Evolutionary conservation across 257 asterid genomes (phyloP), one percentile per base, ranked within the genome.

Genomic region (Solanum gracilifrons): DNA sequence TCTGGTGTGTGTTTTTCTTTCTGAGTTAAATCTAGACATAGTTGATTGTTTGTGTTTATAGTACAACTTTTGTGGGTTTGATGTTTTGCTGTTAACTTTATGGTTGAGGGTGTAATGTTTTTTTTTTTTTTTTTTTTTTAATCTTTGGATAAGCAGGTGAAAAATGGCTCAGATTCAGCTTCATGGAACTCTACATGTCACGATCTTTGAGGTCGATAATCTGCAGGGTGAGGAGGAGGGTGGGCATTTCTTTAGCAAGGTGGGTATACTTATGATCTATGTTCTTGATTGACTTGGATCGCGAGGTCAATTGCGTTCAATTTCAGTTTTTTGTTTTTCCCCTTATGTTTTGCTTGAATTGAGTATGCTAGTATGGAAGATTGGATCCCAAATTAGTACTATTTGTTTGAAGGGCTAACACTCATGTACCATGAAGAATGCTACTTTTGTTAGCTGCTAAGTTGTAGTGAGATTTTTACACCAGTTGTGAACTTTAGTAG

Each of bases 161-260:
- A 83, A 74, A 79, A 92, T 90, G 94, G 91, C 88, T 89, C 90
- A 84, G 80, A 68, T 83, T 86, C 86, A 84, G 87, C 92, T 92
- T 60, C 94, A 92, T 72, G 94, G 94, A 68, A 92, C 93, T 79
- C 90, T 92, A 27, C 94, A 92, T 86, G 94, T 87, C 69, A 90
- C 93, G 68, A 86, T 92, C 88, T 89, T 68, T 36, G 94, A 90
- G 88, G 94, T 92, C 20, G 94, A 90, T 77, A 73, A 33, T 79
- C 85, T 90, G 23, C 91, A 88, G 73, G 48, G 89, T 37, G 90
- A 29, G 2, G 87, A 37, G 18, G 88, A 76, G 16, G 92, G 88
- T 71, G 92, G 85, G 5, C 60, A 87, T 15, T 86, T 91, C 46
- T 91, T 91, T 83, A 35, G 88, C 29, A 91, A 88, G 93, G 93